phyloP scores from a whole-genome alignment of 768 basidiomycete species.

The Neoboletus subvelutipes region DNA sequence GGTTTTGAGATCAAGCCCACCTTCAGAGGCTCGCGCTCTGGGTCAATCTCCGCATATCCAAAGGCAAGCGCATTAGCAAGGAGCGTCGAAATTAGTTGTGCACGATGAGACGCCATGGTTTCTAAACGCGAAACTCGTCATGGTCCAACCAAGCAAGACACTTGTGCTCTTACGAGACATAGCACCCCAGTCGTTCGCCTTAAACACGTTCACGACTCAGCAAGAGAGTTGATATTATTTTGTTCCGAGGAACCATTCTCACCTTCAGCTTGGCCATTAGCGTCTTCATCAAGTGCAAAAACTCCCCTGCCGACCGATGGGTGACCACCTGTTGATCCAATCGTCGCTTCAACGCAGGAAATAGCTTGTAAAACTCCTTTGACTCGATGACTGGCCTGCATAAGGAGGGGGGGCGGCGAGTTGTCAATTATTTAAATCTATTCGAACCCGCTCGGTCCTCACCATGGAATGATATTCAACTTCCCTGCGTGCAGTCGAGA shows the following conservation, averaged over 20 bases:
- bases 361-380: constrained; percentile 56
- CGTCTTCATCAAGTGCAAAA: constrained; percentile 57
- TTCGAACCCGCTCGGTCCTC: background rate
- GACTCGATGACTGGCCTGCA: constrained; percentile 58
- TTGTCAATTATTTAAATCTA: background rate
- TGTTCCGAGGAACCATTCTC: background rate
- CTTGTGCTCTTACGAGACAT: constrained; percentile 48
- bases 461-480: constrained; percentile 61
- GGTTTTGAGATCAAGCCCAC: constrained; percentile 24
- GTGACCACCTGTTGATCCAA: constrained; percentile 51
- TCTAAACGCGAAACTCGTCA: constrained; percentile 30
- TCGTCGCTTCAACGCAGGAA: constrained; percentile 44
- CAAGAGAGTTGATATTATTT: background rate
- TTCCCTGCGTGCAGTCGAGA: constrained; percentile 55
- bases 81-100: constrained; percentile 39
- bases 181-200: constrained; percentile 67
- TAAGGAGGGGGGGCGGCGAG: background rate
- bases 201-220: background rate
- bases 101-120: constrained; percentile 49
- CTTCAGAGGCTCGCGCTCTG: constrained; percentile 50
- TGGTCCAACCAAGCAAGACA: background rate
- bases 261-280: constrained; percentile 73
- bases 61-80: constrained; percentile 49
- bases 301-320: constrained; percentile 51
- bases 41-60: constrained; percentile 46